Percentiles rank a stretch among this genome's conserved stretches.
Conservation (phyloP, 768 basidiomycete species). For the Suillus occidentalis region DNA sequence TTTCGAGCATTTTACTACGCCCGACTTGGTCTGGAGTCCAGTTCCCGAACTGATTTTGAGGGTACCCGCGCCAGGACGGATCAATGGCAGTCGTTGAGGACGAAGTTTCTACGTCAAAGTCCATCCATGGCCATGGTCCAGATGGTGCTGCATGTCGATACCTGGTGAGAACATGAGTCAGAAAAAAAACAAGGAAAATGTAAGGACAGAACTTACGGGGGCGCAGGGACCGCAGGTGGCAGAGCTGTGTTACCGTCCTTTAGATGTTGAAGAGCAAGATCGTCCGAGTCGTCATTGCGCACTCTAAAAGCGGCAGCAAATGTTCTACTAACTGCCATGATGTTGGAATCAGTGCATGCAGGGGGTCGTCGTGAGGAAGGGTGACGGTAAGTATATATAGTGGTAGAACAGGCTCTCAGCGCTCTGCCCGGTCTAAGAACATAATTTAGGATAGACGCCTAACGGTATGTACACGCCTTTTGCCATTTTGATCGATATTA, state of each 20-base stretch:
- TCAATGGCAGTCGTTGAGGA: not conserved
- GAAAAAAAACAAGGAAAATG: too few relatives aligned
- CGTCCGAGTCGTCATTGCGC: too few relatives aligned
- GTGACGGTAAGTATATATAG: not conserved
- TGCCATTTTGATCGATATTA: too few relatives aligned
- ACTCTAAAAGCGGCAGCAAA: not conserved
- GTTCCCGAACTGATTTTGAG: constrained; percentile 30
- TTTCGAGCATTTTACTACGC: constrained; percentile 31
- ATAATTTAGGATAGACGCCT: too few relatives aligned
- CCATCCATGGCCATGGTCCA: constrained; percentile 37
- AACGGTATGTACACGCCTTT: too few relatives aligned
- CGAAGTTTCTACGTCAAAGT: constrained; percentile 6
- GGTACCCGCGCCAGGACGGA: constrained; percentile 20
- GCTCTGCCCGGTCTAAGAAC: too few relatives aligned
- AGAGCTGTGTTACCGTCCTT: not conserved
- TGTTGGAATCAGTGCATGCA: not conserved
- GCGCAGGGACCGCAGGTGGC: constrained; percentile 3
- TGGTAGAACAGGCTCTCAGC: not conserved
- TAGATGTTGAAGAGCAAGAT: not conserved
- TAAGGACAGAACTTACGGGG: not conserved
- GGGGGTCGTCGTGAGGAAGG: not conserved
- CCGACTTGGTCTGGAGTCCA: constrained; percentile 33
- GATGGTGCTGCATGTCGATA: constrained; percentile 25
- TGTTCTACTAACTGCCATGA: not conserved
- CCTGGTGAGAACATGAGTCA: not conserved